A percentile compares a stretch with the other conserved stretches of the same genome.
Conservation (phyloP, 352 stramenopile genomes). For the Albugo laibachii region DNA sequence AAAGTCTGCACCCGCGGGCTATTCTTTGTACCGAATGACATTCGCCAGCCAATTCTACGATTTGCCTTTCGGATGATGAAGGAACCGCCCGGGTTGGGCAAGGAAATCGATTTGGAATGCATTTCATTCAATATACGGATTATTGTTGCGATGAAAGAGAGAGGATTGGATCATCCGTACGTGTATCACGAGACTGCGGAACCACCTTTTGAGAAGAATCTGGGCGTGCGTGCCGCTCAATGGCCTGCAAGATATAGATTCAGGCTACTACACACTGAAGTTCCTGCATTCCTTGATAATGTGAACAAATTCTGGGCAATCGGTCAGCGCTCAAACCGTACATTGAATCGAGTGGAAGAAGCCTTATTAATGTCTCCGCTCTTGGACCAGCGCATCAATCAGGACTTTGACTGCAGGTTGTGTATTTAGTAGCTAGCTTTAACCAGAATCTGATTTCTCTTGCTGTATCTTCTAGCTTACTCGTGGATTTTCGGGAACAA, state of each 20-base stretch:
- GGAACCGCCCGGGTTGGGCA: slow-evolving; percentile 12
- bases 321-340: not conserved
- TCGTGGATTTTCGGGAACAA: slow-evolving; percentile 82
- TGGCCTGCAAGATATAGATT: slow-evolving; percentile 39
- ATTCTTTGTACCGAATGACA: slow-evolving; percentile 84
- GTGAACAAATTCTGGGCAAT: slow-evolving; percentile 17
- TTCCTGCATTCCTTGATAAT: slow-evolving; percentile 58
- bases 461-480: slow-evolving; percentile 22
- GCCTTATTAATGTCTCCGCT: slow-evolving; percentile 55
- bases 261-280: slow-evolving; percentile 57
- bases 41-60: slow-evolving; percentile 53
- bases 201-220: not conserved
- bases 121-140: slow-evolving; percentile 37
- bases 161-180: slow-evolving; percentile 67
- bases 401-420: slow-evolving; percentile 51
- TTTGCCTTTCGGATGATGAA: slow-evolving; percentile 78
- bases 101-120: slow-evolving; percentile 9
- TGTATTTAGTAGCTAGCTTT: too few relatives aligned
- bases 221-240: slow-evolving; percentile 4
- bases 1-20: slow-evolving; percentile 82
- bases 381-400: slow-evolving; percentile 35
- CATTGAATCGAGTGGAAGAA: slow-evolving; percentile 77
- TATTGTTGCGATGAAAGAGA: slow-evolving; percentile 74
- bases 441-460: too few relatives aligned
- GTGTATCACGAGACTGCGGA: slow-evolving; percentile 27